Evolutionary conservation across 208 protist species (phyloP), one percentile per base, ranked within the genome.

Genomic region (Entamoeba invadens): DNA sequence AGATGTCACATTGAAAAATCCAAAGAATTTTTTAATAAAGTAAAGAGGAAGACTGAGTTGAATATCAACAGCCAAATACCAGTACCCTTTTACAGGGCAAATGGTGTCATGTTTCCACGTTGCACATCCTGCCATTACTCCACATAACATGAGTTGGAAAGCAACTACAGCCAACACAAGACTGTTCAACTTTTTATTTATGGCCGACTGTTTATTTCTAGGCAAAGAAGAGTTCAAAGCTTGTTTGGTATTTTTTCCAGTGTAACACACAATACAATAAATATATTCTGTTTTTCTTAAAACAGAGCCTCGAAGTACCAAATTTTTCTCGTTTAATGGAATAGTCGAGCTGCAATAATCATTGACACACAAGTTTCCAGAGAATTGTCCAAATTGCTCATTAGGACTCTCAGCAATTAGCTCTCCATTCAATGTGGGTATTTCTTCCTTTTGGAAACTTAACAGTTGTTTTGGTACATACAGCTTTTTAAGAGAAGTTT

Each of bases 171-270:
- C 31, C 12, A 87, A 31, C 31, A 87, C 57, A 87, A 92, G 47
- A 45, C 35, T 3, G 25, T 94, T 95, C 14, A 95, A 91, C 4
- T 45, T 42, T 1, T 45, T 35, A 44, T 95, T 94, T 72, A 95
- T 47, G 31, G 25, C 5, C 4, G 93, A 94, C 1, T 45, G 16
- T 45, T 95, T 95, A 14, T 12, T 93, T 35, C 16, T 14, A 44
- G 94, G 45, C 45, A 47, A 95, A 4, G 42, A 45, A 38, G 93
- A 95, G 91, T 91, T 92, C 18, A 93, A 35, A n/a, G 6, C 10
- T n/a, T 91, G 18, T 35, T 94, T 94, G 6, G 91, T 95, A 46
- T 95, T 6, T 45, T 95, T 95, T 45, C 94, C 94, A 45, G 94
- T 95, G 38, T 95, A 95, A 35, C 95, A 12, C 18, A 91, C 77